Evolutionary conservation across 2,329 filamentous ascomycete genomes (phyloP).

Genomic region (Neonectria punicea): DNA sequence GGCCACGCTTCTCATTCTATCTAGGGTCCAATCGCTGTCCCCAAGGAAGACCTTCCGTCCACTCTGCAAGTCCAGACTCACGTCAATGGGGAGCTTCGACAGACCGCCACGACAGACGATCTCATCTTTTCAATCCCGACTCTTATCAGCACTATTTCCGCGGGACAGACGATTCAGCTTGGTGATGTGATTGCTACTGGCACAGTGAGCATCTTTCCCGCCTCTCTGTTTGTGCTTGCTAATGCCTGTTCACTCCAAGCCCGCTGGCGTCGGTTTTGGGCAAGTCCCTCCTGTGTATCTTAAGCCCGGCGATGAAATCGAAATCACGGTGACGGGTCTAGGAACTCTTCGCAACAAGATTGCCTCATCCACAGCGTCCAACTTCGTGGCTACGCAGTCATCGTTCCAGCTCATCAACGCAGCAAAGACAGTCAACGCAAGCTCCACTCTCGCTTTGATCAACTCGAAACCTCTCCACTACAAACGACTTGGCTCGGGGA

Average conservation of each 20-base stretch:
- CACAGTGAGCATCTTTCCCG: slow-evolving; percentile 42
- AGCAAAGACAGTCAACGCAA: slow-evolving; percentile 26
- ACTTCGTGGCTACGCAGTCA: not conserved
- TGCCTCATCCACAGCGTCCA: slow-evolving; percentile 3
- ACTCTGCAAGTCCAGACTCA: slow-evolving; percentile 54
- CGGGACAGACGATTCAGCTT: slow-evolving; percentile 54
- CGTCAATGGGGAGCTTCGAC: slow-evolving; percentile 59
- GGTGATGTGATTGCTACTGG: slow-evolving; percentile 60
- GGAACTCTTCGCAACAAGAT: slow-evolving; percentile 32
- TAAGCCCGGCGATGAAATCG: slow-evolving; percentile 53
- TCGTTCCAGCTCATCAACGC: slow-evolving; percentile 30
- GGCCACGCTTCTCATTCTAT: too few relatives aligned
- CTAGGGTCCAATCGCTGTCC: slow-evolving; percentile 61
- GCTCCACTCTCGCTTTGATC: slow-evolving; percentile 48
- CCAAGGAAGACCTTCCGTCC: slow-evolving; percentile 54
- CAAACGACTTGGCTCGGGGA: slow-evolving; percentile 43
- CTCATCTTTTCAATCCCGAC: slow-evolving; percentile 58
- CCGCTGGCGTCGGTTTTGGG: slow-evolving; percentile 60
- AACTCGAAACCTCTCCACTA: slow-evolving; percentile 55
- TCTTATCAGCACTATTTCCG: slow-evolving; percentile 54
- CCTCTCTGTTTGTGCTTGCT: not conserved
- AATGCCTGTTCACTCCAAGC: slow-evolving; percentile 20
- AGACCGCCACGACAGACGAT: slow-evolving; percentile 55
- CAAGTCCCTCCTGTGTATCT: slow-evolving; percentile 51
- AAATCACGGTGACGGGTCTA: slow-evolving; percentile 44